Evolutionary conservation across 2,329 filamentous ascomycete genomes (phyloP), one percentile per base, ranked within the genome.

Genomic region (Fulvia fulva): DNA sequence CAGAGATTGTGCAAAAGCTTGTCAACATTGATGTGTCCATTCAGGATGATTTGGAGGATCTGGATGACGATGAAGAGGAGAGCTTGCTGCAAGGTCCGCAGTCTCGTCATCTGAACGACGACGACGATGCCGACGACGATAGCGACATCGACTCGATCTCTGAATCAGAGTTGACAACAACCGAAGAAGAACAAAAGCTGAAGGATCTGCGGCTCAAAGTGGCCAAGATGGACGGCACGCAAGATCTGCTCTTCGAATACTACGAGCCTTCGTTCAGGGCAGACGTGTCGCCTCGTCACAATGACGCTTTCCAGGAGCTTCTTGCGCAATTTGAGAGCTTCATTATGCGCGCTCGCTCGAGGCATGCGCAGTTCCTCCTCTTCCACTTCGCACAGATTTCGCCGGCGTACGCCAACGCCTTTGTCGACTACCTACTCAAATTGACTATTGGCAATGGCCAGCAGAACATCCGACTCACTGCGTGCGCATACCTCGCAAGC

Each of bases 11-110:
- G 44, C 89, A 93, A 66, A 87, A 90, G 62, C 81, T 97, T 7
- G 90, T 97, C 68, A 94, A 94, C 75, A 90, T 97, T 58, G 94
- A 99, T 71, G 91, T 96, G 1, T 90, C 97, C 71, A 94, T 97
- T 74, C 93, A 97, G 74, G 84, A 92, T 51, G 92, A 97, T 68
- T 79, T 97, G 68, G 91, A 97, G 62, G 92, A 97, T 67, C 78
- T 96, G 61, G 93, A 97, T 62, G 93, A 97, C 63, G 90, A 95
- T 56, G 81, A 91, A 9, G 89, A 91, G 55, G 86, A 91, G 23
- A 85, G 86, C 54, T 83, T 93, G 19, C 81, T 89, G 81, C 70
- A 83, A 80, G 51, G 70, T 23, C 73, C 73, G n/a, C 72, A 74
- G 28, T 50, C 52, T 9, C 75, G 80, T 60, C 79, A 84, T 37